Conservation (phyloP, 257 asterid species). For the Cinchona pubescens region DNA sequence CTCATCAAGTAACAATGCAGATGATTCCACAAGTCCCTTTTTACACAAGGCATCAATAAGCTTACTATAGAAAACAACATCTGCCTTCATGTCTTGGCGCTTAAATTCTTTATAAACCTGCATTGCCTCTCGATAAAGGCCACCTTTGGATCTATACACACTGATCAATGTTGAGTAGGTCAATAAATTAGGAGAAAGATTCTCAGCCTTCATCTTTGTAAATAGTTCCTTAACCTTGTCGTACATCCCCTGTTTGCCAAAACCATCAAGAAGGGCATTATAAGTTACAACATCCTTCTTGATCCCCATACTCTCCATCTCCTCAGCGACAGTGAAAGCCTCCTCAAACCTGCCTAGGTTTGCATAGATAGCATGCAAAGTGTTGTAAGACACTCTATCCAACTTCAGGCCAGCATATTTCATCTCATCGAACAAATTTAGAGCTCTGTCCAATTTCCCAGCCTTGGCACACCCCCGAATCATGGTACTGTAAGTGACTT, state of each 20-base stretch:
- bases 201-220: constrained; percentile 63
- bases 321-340: constrained; percentile 69
- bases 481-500: constrained; percentile 85
- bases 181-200: constrained; percentile 66
- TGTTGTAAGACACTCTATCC: constrained; percentile 88
- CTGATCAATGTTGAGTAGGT: constrained; percentile 84
- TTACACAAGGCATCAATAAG: constrained; percentile 89
- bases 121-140: constrained; percentile 61
- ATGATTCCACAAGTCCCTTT: constrained; percentile 79
- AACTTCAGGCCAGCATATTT: constrained; percentile 67
- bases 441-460: constrained; percentile 62
- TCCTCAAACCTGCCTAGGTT: constrained; percentile 84
- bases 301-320: constrained; percentile 89
- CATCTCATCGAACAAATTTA: constrained; percentile 81
- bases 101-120: constrained; percentile 72
- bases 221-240: constrained; percentile 69
- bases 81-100: constrained; percentile 72
- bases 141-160: constrained; percentile 78
- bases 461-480: constrained; percentile 92
- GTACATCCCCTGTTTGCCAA: constrained; percentile 83
- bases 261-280: constrained; percentile 84
- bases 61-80: constrained; percentile 91
- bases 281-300: constrained; percentile 91
- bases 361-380: constrained; percentile 74
- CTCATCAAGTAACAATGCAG: constrained; percentile 73